Base-by-base conservation (phyloP, 2,329 filamentous ascomycete species). In the Endothia cerciana region DNA sequence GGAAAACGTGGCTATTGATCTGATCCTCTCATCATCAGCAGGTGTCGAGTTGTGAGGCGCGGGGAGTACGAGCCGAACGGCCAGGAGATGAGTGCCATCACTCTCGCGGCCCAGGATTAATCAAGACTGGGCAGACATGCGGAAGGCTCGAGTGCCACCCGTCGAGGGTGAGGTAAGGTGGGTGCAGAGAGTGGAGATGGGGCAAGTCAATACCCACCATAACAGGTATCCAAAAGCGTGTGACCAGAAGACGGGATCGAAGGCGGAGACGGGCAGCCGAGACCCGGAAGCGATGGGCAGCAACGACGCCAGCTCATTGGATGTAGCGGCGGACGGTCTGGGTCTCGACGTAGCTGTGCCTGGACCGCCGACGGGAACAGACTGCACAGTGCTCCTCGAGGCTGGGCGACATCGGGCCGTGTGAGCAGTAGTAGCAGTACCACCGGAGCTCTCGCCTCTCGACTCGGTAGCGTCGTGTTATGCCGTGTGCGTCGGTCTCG, bases 351-450 rank as follows among this genome's bases (percentile, higher is more conserved):
- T 11, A 13, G 41, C 40, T 47, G 28, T 60, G n/a, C 10, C 1
- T 17, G 4, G 57, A 47, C 10, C 57, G 40, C 1, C 2, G 57
- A 47, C 40, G 57, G 7, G 10, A 22, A 22, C 57, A 60, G 57
- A 15, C n/a, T 2, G 38, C 7, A 5, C 57, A 60, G n/a, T 45
- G 40, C 3, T 4, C 6, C 19, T 47, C 28, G 41, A 22, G 19
- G 1, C 28, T 10, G 8, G n/a, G 28, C 4, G 25, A 17, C 57
- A 60, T 60, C 15, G 57, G 57, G 8, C 57, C 57, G 8, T 22
- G 6, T 7, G 28, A 1, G 57, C 57, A 60, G 11, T 45, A 60
- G 22, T 60, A 45, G 8, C 57, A 60, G 28, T 47, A 60, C 57
- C 57, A 60, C 33, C 33, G 15, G 7, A n/a, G 1, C 2, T 19